Base-by-base conservation (phyloP, 1,284 basidiomycete species). In the Cryptococcus amylolentus region DNA sequence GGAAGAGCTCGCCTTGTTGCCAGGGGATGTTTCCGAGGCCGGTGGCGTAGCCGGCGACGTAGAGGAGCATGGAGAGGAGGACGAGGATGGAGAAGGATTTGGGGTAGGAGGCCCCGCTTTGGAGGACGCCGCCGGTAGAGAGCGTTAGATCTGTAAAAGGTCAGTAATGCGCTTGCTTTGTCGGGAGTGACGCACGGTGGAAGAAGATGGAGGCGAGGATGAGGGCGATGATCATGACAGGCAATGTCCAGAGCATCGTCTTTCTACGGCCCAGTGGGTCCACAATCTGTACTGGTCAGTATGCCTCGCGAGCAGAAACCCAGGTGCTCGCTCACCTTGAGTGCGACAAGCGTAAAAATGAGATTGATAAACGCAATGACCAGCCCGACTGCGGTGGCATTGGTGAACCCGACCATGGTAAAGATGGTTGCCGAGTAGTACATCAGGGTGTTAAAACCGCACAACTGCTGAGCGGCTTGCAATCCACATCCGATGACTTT, bases 1-100 rank as follows among this genome's bases (percentile, higher is more conserved):
- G 81, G 76, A 91, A 91, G 27, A 91, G 81, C 71, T 91, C 89
- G 58, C 88, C 88, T 71, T 91, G 89, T 68, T 90, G 88, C 89
- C 89, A 91, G 0, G 89, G 88, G 0, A 91, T 86, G 68, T 90
- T 91, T 8, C 84, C 84, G 8, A 88, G 75, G 0, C 88, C 87
- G 0, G 84, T 87, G 0, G 88, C 89, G 69, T 91, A 92, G 6
- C 86, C 88, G 1, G 87, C 87, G 28, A 91, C 88, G 75, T 87
- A 92, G 62, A 88, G 70, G 60, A 91, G 84, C 88, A 91, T 91
- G 26, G 86, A 84, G 18, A 86, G 65, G 18, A 91, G 77, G n/a
- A 91, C 86, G 55, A 88, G 78, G 0, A 83, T 81, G 3, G 87
- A 85, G 82, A 84, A 88, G 6, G 80, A 73, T 14, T 78, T 80